Percentiles rank a stretch among this genome's conserved stretches.
Evolutionary conservation across 2,329 filamentous ascomycete genomes (phyloP).

Genomic region (Capronia epimyces): DNA sequence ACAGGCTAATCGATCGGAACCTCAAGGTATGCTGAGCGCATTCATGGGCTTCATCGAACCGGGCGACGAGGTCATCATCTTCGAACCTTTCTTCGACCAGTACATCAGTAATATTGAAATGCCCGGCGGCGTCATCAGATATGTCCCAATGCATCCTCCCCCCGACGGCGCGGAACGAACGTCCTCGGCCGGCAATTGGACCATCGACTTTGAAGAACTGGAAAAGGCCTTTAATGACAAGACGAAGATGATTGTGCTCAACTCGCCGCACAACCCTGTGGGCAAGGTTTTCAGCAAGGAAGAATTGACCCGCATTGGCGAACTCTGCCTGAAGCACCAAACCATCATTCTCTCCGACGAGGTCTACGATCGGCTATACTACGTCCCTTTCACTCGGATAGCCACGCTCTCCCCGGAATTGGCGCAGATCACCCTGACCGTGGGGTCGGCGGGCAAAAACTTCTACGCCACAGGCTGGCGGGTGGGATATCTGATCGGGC

Average conservation of each 20-base stretch:
- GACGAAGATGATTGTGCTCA: constrained; percentile 89
- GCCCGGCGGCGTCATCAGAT: constrained; percentile 89
- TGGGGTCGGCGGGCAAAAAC: constrained; percentile 94
- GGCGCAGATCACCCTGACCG: constrained; percentile 80
- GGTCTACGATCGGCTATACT: constrained; percentile 92
- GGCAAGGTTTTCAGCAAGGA: constrained; percentile 87
- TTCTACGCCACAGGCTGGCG: constrained; percentile 98
- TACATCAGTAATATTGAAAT: constrained; percentile 99
- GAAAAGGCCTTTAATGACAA: constrained; percentile 73
- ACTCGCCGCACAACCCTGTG: constrained; percentile 76
- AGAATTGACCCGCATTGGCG: constrained; percentile 78
- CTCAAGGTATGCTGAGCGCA: constrained; percentile 76
- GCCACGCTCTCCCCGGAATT: constrained; percentile 87
- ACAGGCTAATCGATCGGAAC: not conserved
- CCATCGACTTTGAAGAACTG: constrained; percentile 74
- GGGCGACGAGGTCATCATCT: constrained; percentile 94
- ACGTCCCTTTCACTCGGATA: constrained; percentile 89
- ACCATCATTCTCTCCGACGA: constrained; percentile 90
- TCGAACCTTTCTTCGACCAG: constrained; percentile 99
- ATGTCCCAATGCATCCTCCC: constrained; percentile 90
- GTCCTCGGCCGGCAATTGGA: constrained; percentile 83
- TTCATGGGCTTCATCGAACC: constrained; percentile 97
- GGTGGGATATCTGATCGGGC: constrained; percentile 90
- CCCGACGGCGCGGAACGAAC: constrained; percentile 70
- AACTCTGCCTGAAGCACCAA: constrained; percentile 84